phyloP scores from a whole-genome alignment of 192 early-diverging fungal genomes.

The Backusella morwellensis region DNA sequence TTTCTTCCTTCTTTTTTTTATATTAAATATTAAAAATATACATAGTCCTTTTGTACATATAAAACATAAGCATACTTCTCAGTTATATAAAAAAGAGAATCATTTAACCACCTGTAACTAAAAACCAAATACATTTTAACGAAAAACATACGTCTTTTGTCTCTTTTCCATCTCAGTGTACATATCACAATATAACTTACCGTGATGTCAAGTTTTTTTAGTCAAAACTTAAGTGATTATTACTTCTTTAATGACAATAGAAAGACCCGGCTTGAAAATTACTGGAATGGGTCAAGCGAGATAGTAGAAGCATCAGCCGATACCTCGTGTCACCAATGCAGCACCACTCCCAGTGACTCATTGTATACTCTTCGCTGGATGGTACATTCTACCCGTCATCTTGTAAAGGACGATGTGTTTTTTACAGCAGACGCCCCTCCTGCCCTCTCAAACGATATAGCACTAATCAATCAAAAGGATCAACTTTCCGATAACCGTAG shows the following conservation, averaged over 20 bases:
- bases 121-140: neutral
- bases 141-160: neutral
- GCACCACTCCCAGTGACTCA: neutral
- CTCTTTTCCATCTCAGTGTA: neutral
- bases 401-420: conserved; percentile 20
- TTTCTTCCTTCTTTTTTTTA: neutral
- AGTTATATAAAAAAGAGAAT: neutral
- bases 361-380: neutral
- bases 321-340: conserved; percentile 6
- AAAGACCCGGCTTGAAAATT: neutral
- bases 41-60: neutral
- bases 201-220: neutral
- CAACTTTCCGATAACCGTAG: conserved; percentile 3
- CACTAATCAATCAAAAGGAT: neutral
- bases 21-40: neutral
- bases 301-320: conserved; percentile 1
- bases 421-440: neutral
- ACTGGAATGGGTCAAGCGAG: neutral
- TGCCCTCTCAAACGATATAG: neutral
- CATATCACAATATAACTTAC: neutral
- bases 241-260: neutral
- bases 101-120: conserved; percentile 1
- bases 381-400: neutral
- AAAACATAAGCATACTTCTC: neutral
- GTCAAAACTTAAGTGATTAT: neutral